Evolutionary conservation across 2,329 filamentous ascomycete species (phyloP), one percentile per base, ranked within the genome.

Genomic region (Trichoderma sp.): DNA sequence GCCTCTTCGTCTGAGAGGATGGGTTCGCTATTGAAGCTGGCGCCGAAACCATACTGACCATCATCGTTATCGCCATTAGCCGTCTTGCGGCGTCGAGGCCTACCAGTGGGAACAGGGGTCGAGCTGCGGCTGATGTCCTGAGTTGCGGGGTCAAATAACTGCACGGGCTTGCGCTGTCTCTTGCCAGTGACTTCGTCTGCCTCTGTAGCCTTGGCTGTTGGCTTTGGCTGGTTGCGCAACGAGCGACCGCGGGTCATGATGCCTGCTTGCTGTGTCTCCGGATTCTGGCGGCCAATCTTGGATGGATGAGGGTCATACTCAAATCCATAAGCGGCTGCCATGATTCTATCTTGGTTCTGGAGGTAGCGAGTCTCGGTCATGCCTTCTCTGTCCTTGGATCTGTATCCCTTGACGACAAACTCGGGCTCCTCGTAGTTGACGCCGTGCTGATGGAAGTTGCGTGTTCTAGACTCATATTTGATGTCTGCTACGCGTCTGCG

Each of bases 271-370:
- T 92, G 90, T 11, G 85, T 86, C 45, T 89, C 83, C 1, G 90
- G 89, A 76, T 92, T 89, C 80, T 93, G 91, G 45, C 85, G 85
- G 24, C 90, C 90, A 75, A 91, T 85, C 81, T 89, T 89, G 76
- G 87, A 87, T 3, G 88, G 86, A 69, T 90, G 88, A 11, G 88
- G 85, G 78, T 92, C 90, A 78, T 91, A 90, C 76, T 91, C 88
- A 78, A 92, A 91, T 18, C 88, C 88, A 79, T 92, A 92, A 1
- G 87, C 86, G 76, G 88, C 86, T 8, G 91, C 90, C 86, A 90
- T 89, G 76, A 91, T 85, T 74, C 85, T 85, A 82, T 92, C 90
- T 80, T 92, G 88, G 71, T 85, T 80, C 74, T 89, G 87, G 5
- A 87, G 84, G 60, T 89, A 85, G 29, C 85, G 83, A 0, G 85